Evolutionary conservation across 2,329 filamentous ascomycete species (phyloP).

Genomic region (Colletotrichum lindemuthianum): DNA sequence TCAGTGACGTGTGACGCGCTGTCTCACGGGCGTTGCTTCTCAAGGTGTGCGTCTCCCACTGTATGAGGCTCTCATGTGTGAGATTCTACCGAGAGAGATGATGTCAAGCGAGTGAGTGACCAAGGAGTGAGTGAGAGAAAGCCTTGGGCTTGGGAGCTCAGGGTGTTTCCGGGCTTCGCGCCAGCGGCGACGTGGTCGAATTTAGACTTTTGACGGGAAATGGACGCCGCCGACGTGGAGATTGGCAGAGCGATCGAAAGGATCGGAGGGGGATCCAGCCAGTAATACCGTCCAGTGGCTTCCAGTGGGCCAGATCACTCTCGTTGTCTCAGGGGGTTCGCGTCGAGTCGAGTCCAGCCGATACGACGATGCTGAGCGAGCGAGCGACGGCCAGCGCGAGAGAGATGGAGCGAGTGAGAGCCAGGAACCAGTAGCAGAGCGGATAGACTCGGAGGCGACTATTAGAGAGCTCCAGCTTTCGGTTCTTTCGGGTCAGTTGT

Average conservation of each 20-base stretch:
- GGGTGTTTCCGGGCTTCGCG: background rate
- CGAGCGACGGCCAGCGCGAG: background rate
- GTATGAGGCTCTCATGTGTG: no score
- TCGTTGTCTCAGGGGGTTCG: background rate
- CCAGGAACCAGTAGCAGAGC: no score
- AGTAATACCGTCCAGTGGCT: slow-evolving; percentile 3
- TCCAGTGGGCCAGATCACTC: background rate
- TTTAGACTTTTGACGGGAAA: slow-evolving; percentile 12
- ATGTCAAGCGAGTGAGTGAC: no score
- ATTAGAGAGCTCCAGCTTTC: no score
- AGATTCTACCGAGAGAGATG: no score
- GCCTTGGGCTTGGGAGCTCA: slow-evolving; percentile 6
- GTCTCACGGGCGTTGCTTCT: no score
- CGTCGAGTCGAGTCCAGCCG: no score
- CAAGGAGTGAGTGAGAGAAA: background rate
- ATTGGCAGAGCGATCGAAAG: slow-evolving; percentile 26
- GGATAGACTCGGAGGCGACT: no score
- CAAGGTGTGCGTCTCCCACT: no score
- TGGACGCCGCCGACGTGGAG: slow-evolving; percentile 25
- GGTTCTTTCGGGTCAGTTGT: background rate
- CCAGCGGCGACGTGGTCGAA: slow-evolving; percentile 12
- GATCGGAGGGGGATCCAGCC: slow-evolving; percentile 17
- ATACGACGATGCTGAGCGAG: no score
- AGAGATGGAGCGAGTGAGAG: background rate
- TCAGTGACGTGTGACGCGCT: no score